Evolutionary conservation across 177 flowering plant genomes (phyloP).

Genomic region (Tripterygium wilfordii): DNA sequence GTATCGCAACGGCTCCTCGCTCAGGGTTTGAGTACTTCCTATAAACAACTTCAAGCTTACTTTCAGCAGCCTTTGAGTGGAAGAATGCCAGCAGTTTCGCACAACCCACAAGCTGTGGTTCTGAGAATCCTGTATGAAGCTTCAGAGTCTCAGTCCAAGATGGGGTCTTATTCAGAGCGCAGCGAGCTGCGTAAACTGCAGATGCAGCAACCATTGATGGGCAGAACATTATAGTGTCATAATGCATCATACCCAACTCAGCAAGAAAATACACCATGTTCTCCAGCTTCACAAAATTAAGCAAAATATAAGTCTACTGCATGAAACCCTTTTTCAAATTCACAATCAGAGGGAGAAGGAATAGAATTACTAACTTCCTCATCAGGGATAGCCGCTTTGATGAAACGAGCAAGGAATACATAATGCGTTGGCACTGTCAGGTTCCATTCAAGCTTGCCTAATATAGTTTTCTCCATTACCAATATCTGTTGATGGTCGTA

Average conservation of each 20-base stretch:
- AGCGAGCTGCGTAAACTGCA: slow-evolving; percentile 72
- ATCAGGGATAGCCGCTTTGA: slow-evolving; percentile 62
- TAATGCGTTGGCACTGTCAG: slow-evolving; percentile 78
- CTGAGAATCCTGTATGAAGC: slow-evolving; percentile 61
- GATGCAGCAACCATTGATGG: slow-evolving; percentile 88
- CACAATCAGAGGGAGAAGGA: neutral
- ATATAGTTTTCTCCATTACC: slow-evolving; percentile 61
- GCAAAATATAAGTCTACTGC: too few relatives aligned
- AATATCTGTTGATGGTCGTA: slow-evolving; percentile 52
- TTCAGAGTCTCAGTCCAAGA: slow-evolving; percentile 64
- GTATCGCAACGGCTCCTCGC: too few relatives aligned
- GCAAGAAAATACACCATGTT: slow-evolving; percentile 58
- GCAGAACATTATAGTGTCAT: slow-evolving; percentile 32
- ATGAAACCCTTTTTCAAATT: too few relatives aligned
- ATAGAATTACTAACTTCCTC: slow-evolving; percentile 25
- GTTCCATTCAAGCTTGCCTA: slow-evolving; percentile 70
- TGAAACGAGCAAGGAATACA: slow-evolving; percentile 66
- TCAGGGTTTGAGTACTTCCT: slow-evolving; percentile 49
- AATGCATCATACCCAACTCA: slow-evolving; percentile 65
- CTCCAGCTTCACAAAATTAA: slow-evolving; percentile 44
- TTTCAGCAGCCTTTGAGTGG: slow-evolving; percentile 30
- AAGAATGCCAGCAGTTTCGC: slow-evolving; percentile 31
- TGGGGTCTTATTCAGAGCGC: slow-evolving; percentile 45
- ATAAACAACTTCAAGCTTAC: slow-evolving; percentile 31
- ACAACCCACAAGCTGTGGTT: slow-evolving; percentile 58